Base-by-base conservation (phyloP, 257 asterid genomes). In the Fraxinus pennsylvanica region DNA sequence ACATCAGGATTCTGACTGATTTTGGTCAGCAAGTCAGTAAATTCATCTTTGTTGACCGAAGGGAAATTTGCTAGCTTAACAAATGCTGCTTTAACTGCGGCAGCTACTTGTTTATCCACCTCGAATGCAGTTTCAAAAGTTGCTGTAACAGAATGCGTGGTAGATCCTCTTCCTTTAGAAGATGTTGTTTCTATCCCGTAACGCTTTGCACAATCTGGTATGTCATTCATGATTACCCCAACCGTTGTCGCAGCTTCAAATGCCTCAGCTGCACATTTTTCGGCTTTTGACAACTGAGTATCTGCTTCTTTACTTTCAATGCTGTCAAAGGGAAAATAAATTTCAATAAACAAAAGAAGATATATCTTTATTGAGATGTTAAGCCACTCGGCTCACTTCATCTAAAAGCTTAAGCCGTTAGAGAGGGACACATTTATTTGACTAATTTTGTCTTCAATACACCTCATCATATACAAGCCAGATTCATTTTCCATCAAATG, bases 71-170 rank as follows among this genome's bases (percentile, higher is more conserved):
- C 96, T 29, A 96, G 96, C 88, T 86, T 92, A 32, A 89, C 79
- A 71, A 96, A 84, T 54, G 99, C 97, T n/a, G 91, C 83, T 86
- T 91, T 96, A 12, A 96, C 94, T 1, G 98, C 99, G 59, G 78
- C 79, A 52, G 98, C 97, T 38, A 96, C 98, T 91, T 96, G 98
- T 81, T 90, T 93, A 82, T 96, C 98, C 75, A 96, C 98, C 72
- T 94, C 97, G 77, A 96, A 93, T 41, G 94, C 94, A 73, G 95
- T 85, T 81, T 93, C 97, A 38, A 93, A 89, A 78, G 96, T 90
- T 57, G 97, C 95, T 73, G 92, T 85, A 71, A 95, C 92, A 74
- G 86, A 79, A 82, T 90, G 96, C 13, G 88, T 79, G n/a, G 88
- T 73, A 30, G 90, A 72, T 9, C 88, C 90, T 76, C 85, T 90